phyloP scores from a whole-genome alignment of 306 rosid species.

The Purshia tridentata region DNA sequence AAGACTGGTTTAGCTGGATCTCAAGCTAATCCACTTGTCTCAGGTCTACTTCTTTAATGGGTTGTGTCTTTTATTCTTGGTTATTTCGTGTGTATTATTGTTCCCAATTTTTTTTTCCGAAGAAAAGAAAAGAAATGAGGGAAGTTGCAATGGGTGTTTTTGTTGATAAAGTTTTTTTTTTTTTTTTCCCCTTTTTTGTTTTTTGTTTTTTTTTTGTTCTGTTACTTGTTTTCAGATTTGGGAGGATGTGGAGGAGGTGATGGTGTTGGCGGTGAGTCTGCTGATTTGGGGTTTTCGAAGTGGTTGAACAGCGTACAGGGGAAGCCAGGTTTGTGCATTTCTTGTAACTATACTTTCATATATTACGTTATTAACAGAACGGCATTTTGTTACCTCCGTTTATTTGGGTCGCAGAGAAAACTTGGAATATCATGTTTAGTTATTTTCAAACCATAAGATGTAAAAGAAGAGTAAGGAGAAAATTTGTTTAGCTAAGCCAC shows the following conservation, averaged over 20 bases:
- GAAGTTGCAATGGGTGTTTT: not conserved
- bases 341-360: not conserved
- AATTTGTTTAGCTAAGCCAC: not conserved
- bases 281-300: slow-evolving; percentile 89
- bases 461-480: not conserved
- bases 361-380: not conserved
- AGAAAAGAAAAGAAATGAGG: no score
- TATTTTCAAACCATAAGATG: not conserved
- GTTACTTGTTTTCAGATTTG: slow-evolving; percentile 50
- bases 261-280: slow-evolving; percentile 39
- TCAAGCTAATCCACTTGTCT: slow-evolving; percentile 68
- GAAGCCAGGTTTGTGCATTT: slow-evolving; percentile 61
- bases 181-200: not conserved
- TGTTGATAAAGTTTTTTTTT: not conserved
- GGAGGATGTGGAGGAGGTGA: slow-evolving; percentile 35
- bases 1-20: slow-evolving; percentile 92
- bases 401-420: not conserved
- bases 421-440: not conserved
- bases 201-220: not conserved
- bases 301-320: slow-evolving; percentile 69
- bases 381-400: not conserved
- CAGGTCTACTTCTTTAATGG: slow-evolving; percentile 44
- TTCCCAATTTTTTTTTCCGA: not conserved
- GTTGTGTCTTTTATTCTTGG: not conserved
- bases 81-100: not conserved